Conservation (phyloP, 1,139 yeast genomes). For the Geotrichum candidum region DNA sequence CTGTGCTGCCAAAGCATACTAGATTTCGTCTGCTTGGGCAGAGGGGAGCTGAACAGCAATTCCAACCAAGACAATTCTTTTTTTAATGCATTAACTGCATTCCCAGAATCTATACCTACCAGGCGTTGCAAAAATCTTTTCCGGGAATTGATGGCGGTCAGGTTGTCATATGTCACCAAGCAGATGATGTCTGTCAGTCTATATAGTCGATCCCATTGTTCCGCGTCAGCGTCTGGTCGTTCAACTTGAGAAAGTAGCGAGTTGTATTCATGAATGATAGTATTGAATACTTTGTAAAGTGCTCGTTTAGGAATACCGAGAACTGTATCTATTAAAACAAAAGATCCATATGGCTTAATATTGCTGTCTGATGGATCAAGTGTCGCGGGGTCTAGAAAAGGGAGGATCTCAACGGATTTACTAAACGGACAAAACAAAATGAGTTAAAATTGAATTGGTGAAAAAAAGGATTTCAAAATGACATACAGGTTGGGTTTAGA, state of each 20-base stretch:
- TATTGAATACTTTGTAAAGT: conserved; percentile 20
- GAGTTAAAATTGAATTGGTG: neutral
- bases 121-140: conserved; percentile 21
- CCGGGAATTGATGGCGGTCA: conserved; percentile 33
- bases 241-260: neutral
- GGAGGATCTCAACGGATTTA: neutral
- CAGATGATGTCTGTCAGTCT: conserved; percentile 19
- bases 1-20: conserved; percentile 39
- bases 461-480: neutral
- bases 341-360: conserved; percentile 5
- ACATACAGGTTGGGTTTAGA: conserved; percentile 4
- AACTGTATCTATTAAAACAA: conserved; percentile 9
- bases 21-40: conserved; percentile 36
- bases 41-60: conserved; percentile 32
- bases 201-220: neutral
- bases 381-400: neutral
- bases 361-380: neutral
- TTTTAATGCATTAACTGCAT: neutral
- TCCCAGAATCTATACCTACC: neutral
- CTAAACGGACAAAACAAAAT: neutral
- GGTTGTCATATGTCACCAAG: conserved; percentile 34
- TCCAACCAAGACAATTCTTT: conserved; percentile 30
- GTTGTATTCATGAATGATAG: conserved; percentile 2
- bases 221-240: neutral
- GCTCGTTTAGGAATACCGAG: conserved; percentile 29